Evolutionary conservation across 352 stramenopile genomes (phyloP), one percentile per base, ranked within the genome.

Genomic region (Thalassiosira mediterranea): DNA sequence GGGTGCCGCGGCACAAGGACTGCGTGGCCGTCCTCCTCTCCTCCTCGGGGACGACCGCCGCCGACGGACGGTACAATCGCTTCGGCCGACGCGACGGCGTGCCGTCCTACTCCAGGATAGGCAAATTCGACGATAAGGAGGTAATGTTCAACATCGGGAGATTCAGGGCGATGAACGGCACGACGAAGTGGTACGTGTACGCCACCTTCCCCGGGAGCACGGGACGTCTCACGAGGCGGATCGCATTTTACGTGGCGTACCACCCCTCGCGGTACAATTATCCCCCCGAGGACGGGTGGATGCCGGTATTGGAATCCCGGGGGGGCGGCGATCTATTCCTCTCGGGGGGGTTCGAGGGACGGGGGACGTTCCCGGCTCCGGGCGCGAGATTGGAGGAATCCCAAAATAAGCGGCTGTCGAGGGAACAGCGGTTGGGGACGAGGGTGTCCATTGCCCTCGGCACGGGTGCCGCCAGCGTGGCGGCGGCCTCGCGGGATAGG

Each of bases 101-200:
- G 10, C 28, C 44, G 0, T 31, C 40, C 11, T 70, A 70, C 26
- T 23, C 26, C 15, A 70, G 52, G 25, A 70, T 70, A 34, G 60
- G 19, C 11, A 37, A 51, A 13, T 61, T 37, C 19, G 60, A 70
- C n/a, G 47, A 28, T 1, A 29, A 59, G 26, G 60, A 70, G 47
- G 56, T 52, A 8, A 70, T 70, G 60, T 70, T 70, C 29, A 38
- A 11, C 10, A 60, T 70, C 23, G 47, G 46, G 19, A 11, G 60
- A 17, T 70, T 42, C 44, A 23, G 15, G 29, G 60, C 47, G 0
- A 32, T 37, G 8, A 70, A 70, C 46, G 60, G 60, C 10, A 59
- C 32, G 21, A 58, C n/a, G 11, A 70, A 70, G 38, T 70, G 60
- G 60, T 70, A 70, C 47, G 59, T 70, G 13, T 60, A 42, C 17